A percentile compares a stretch with the other conserved stretches of the same genome.
phyloP scores from a whole-genome alignment of 2,329 filamentous ascomycete genomes.

The Neoscytalidium dimidiatum region DNA sequence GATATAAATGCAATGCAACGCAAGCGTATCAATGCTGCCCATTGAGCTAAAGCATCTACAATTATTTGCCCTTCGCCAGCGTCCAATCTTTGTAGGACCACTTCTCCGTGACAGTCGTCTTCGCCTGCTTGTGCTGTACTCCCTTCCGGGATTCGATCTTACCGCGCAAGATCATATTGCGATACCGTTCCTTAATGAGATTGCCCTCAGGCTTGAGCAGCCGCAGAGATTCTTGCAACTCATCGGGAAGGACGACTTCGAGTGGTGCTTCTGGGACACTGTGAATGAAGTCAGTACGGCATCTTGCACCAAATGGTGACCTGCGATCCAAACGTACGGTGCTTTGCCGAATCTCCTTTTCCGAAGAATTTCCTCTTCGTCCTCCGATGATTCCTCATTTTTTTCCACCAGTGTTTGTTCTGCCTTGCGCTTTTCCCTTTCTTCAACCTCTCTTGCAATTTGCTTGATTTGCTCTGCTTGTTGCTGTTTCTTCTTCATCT shows the following conservation, averaged over 20 bases:
- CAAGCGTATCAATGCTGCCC: background rate
- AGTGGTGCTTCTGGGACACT: slow-evolving; percentile 68
- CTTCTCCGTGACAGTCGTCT: slow-evolving; percentile 84
- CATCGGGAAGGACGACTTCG: slow-evolving; percentile 52
- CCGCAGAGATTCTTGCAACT: slow-evolving; percentile 52
- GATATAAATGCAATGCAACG: background rate
- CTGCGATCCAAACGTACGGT: slow-evolving; percentile 33
- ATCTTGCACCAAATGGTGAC: background rate
- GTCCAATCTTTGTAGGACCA: slow-evolving; percentile 97
- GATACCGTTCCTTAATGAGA: slow-evolving; percentile 85
- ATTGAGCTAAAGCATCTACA: background rate
- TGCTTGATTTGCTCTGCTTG: slow-evolving; percentile 73
- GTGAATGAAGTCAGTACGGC: slow-evolving; percentile 21
- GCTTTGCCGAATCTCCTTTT: slow-evolving; percentile 73
- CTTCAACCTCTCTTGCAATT: slow-evolving; percentile 64
- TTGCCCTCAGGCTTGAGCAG: slow-evolving; percentile 88
- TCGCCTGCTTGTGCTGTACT: slow-evolving; percentile 80
- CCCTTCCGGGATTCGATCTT: slow-evolving; percentile 83
- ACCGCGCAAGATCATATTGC: slow-evolving; percentile 83
- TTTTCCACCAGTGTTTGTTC: slow-evolving; percentile 30
- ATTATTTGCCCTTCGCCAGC: slow-evolving; percentile 35
- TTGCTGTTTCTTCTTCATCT: slow-evolving; percentile 70
- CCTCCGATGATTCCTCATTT: slow-evolving; percentile 35
- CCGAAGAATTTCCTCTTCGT: slow-evolving; percentile 55
- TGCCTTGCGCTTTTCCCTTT: slow-evolving; percentile 54